Percentiles rank a stretch among this genome's conserved stretches.
Evolutionary conservation across 768 basidiomycete species (phyloP).

Genomic region (Naganishia antarctica): DNA sequence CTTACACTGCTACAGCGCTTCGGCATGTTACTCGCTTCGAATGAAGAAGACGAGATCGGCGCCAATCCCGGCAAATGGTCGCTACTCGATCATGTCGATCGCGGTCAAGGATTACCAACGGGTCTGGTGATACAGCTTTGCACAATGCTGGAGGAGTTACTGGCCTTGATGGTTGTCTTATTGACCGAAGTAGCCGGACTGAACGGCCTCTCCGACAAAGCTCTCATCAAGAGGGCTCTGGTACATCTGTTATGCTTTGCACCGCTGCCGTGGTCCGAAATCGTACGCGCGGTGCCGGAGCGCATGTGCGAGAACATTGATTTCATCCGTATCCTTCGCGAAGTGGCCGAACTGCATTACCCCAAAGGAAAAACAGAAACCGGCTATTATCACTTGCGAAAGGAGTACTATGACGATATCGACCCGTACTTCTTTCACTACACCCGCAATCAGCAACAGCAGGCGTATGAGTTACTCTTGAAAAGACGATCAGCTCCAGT

Average conservation of each 20-base stretch:
- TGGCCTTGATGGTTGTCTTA: slow-evolving; percentile 80
- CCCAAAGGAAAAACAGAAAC: slow-evolving; percentile 71
- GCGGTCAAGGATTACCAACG: slow-evolving; percentile 12
- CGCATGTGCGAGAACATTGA: slow-evolving; percentile 74
- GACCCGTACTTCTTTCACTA: slow-evolving; percentile 97
- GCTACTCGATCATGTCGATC: slow-evolving; percentile 6
- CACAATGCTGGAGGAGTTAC: slow-evolving; percentile 82
- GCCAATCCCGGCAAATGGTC: slow-evolving; percentile 44
- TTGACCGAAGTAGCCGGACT: slow-evolving; percentile 75
- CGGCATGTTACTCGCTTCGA: slow-evolving; percentile 52
- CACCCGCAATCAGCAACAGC: slow-evolving; percentile 84
- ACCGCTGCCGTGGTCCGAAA: slow-evolving; percentile 80
- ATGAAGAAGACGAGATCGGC: slow-evolving; percentile 66
- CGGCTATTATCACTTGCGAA: slow-evolving; percentile 82
- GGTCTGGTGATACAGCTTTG: slow-evolving; percentile 18
- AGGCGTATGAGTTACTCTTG: slow-evolving; percentile 69
- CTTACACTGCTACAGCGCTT: slow-evolving; percentile 87
- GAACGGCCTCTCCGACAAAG: slow-evolving; percentile 60
- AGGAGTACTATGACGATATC: slow-evolving; percentile 76
- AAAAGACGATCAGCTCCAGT: slow-evolving; percentile 68
- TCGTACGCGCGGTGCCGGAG: slow-evolving; percentile 85
- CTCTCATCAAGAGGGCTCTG: slow-evolving; percentile 73
- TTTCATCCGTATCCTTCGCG: slow-evolving; percentile 70
- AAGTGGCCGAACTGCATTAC: slow-evolving; percentile 74
- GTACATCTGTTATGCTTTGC: slow-evolving; percentile 85